Evolutionary conservation across 106 monocot species (phyloP).

Genomic region (Iris macrosiphon): DNA sequence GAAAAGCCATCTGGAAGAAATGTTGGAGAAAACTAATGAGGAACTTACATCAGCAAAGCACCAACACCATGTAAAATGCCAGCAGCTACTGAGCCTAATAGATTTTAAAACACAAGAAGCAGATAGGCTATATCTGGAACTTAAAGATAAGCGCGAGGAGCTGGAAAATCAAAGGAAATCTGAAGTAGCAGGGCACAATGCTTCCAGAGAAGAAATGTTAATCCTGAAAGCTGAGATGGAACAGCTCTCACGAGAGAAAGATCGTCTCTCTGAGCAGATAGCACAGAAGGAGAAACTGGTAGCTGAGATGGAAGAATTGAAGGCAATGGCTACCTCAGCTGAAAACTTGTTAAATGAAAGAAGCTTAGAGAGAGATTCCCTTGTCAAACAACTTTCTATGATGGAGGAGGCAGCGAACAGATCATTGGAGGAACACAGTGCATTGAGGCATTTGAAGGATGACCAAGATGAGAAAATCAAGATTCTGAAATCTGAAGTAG

Average conservation of each 20-base stretch:
- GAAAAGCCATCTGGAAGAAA: constrained; percentile 48
- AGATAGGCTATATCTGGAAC: constrained; percentile 40
- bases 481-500: constrained; percentile 32
- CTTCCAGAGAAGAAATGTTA: constrained; percentile 36
- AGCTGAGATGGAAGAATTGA: constrained; percentile 30
- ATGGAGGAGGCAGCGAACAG: constrained; percentile 31
- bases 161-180: constrained; percentile 44
- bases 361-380: constrained; percentile 21
- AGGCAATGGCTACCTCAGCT: constrained; percentile 12
- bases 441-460: constrained; percentile 17
- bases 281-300: constrained; percentile 16
- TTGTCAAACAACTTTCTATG: constrained; percentile 27
- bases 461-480: constrained; percentile 38
- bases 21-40: constrained; percentile 44
- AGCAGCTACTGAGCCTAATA: constrained; percentile 50
- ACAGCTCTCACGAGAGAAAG: constrained; percentile 38
- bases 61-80: constrained; percentile 38
- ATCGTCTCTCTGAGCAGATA: constrained; percentile 28
- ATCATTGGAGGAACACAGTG: constrained; percentile 28
- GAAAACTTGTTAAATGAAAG: constrained; percentile 24
- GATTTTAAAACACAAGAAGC: constrained; percentile 68
- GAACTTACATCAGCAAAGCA: constrained; percentile 36
- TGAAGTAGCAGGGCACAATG: constrained; percentile 25
- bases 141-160: constrained; percentile 50
- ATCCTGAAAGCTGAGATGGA: constrained; percentile 34